Evolutionary conservation across 768 basidiomycete genomes (phyloP), one percentile per base, ranked within the genome.

Genomic region (Boletus coccyginus): DNA sequence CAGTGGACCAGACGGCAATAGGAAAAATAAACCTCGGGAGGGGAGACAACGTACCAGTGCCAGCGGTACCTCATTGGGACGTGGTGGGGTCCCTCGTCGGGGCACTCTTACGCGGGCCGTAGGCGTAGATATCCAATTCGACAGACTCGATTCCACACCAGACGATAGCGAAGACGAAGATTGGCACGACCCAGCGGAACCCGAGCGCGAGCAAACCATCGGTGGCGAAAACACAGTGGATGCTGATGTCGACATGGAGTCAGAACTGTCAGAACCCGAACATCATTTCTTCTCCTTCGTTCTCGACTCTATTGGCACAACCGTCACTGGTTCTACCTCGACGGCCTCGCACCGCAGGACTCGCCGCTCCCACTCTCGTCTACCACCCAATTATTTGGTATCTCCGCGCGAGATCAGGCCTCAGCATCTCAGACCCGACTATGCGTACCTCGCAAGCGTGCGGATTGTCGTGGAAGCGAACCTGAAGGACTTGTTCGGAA

Each of bases 391-490:
- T 5, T 62, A 65, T 51, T 10, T 29, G 0, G 53, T 66, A 24
- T 66, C 66, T 7, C 57, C 68, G 5, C 38, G 52, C 46, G 42
- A 58, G 36, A 68, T 68, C 42, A 53, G 57, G 12, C 62, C 68
- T 5, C 65, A 70, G 29, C 69, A 78, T 21, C 66, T 68, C 17
- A 58, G 77, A 16, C 79, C 79, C 0, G 83, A 85, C 60, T 85
- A 83, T 66, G 69, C 71, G 3, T 84, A 74, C 66, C 75, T 84
- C 13, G 73, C 80, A 3, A 78, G 80, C 16, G 81, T 73, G 10
- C 76, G 83, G 13, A 69, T 78, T 24, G 70, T 83, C 11, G 73
- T 84, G 16, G 82, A 85, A 60, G 73, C 75, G 33, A 85, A 83
- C 55, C 52, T 84, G 55, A 72, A 69, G 12, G 80, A 81, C 12